Conservation (phyloP, 441 rosid genomes). For the Gossypium davidsonii region DNA sequence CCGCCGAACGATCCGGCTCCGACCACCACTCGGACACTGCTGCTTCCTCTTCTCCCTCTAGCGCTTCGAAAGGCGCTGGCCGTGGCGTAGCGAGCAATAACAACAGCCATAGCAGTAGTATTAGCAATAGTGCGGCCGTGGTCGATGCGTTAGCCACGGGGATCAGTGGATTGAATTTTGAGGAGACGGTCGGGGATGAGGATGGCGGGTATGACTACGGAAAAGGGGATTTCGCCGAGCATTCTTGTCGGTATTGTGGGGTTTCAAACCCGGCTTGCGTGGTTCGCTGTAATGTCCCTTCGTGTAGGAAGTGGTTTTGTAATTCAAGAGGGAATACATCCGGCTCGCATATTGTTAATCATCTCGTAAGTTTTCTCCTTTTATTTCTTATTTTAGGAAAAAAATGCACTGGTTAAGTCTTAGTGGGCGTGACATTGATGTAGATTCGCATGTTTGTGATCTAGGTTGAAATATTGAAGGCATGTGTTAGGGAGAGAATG, state of each 20-base stretch:
- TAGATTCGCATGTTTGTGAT: slow-evolving; percentile 7
- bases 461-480: not conserved
- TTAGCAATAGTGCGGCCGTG: slow-evolving; percentile 21
- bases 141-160: slow-evolving; percentile 77
- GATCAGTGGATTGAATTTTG: slow-evolving; percentile 79
- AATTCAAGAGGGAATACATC: slow-evolving; percentile 98
- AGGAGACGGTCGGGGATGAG: slow-evolving; percentile 80
- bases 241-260: slow-evolving; percentile 94
- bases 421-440: not conserved
- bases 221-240: slow-evolving; percentile 84
- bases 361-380: slow-evolving; percentile 53
- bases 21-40: slow-evolving; percentile 37
- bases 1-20: slow-evolving; percentile 30
- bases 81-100: slow-evolving; percentile 33
- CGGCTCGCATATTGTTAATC: slow-evolving; percentile 97
- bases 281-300: slow-evolving; percentile 92
- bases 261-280: slow-evolving; percentile 97
- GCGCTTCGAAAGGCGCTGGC: slow-evolving; percentile 30
- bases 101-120: slow-evolving; percentile 18
- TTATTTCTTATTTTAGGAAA: not conserved
- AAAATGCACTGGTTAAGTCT: not conserved
- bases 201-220: slow-evolving; percentile 63
- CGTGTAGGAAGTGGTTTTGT: slow-evolving; percentile 98
- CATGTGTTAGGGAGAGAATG: not conserved
- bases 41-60: slow-evolving; percentile 35